These are phyloP conservation scores for Camillea tinctor DNA, from an alignment of 2,329 filamentous ascomycete species.

Conservation along the genomic window DNA sequence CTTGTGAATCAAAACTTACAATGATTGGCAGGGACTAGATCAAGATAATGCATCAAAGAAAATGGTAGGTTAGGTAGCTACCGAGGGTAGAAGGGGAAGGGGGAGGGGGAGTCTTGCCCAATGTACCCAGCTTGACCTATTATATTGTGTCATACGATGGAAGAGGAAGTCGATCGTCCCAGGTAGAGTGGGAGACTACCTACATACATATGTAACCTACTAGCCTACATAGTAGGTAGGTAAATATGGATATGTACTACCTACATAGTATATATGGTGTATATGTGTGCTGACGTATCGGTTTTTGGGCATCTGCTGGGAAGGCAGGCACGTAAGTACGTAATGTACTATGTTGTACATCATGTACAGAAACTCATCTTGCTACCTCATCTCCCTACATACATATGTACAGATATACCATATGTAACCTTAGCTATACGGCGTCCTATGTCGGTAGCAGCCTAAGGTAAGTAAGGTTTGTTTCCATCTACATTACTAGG, in stretches of 20 bases:
- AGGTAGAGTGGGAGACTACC: neutral
- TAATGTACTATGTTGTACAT: neutral
- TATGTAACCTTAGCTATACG: neutral
- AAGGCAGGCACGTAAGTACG: neutral
- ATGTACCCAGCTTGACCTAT: neutral
- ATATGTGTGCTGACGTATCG: neutral
- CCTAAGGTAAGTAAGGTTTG: neutral
- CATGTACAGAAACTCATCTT: neutral
- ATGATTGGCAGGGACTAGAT: neutral
- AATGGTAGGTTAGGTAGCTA: neutral
- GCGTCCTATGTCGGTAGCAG: neutral
- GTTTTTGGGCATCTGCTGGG: neutral
- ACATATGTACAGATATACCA: neutral
- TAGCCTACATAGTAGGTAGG: too few relatives aligned
- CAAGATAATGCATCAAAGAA: neutral
- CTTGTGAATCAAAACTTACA: neutral
- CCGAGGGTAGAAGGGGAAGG: too few relatives aligned
- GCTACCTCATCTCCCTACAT: neutral
- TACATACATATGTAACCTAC: too few relatives aligned
- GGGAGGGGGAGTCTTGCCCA: neutral
- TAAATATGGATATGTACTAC: too few relatives aligned
- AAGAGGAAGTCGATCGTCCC: neutral
- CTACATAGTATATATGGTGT: neutral
- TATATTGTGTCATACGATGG: too few relatives aligned
- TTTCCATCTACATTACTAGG: neutral